A percentile compares a stretch with the other conserved stretches of the same genome.
Conservation (phyloP, 257 asterid genomes). For the Perilla frutescens region DNA sequence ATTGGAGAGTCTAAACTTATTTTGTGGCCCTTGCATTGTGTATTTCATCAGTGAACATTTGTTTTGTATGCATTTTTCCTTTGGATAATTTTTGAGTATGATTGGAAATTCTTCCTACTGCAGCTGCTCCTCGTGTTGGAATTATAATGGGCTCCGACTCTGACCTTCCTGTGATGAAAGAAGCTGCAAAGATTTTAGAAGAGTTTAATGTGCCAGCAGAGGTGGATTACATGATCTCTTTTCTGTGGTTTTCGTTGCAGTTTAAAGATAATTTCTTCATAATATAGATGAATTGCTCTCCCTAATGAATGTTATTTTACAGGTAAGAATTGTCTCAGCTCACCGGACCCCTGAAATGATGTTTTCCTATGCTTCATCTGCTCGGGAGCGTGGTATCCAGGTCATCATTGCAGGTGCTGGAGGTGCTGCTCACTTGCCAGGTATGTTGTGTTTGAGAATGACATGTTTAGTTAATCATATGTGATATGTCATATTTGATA, state of each 20-base stretch:
- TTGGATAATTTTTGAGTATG: constrained; percentile 12
- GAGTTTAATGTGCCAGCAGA: constrained; percentile 88
- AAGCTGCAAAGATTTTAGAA: constrained; percentile 80
- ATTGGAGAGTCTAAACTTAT: background rate
- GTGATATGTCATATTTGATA: background rate
- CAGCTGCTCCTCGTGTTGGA: constrained; percentile 86
- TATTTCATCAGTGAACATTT: background rate
- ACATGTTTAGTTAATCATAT: constrained; percentile 9
- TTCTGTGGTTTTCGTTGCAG: background rate
- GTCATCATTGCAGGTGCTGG: constrained; percentile 99
- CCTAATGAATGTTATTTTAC: constrained; percentile 30
- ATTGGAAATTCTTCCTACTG: constrained; percentile 29
- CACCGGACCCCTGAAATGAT: constrained; percentile 92
- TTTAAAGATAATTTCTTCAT: background rate
- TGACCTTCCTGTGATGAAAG: constrained; percentile 98
- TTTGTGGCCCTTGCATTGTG: constrained; percentile 2
- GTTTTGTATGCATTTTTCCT: background rate
- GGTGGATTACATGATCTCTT: constrained; percentile 49
- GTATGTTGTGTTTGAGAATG: constrained; percentile 37
- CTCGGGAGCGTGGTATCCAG: constrained; percentile 91
- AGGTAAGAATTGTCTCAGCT: constrained; percentile 97
- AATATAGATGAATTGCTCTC: background rate
- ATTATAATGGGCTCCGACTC: constrained; percentile 99
- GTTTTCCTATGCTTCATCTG: constrained; percentile 82
- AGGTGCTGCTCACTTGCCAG: constrained; percentile 99